Evolutionary conservation across 345 rosid genomes (phyloP), one percentile per base, ranked within the genome.

Genomic region (Microcos paniculata): DNA sequence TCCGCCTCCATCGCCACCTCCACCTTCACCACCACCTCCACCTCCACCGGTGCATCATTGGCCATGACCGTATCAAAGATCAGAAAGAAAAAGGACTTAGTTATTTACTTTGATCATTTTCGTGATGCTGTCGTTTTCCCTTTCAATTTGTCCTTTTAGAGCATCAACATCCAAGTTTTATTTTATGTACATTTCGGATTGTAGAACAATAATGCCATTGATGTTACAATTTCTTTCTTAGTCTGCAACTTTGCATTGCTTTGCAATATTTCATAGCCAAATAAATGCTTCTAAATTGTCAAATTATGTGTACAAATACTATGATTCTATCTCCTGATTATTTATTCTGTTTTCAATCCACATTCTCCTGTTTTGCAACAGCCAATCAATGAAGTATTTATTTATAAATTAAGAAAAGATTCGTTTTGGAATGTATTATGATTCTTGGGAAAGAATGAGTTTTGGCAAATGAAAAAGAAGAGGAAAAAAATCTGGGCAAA

Each of bases 21-120:
- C 86, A 0, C 85, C 87, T 0, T 82, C 94, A 0, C 77, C 90
- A 0, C 73, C 85, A 0, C 79, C 88, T 0, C 80, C 79, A 0
- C 80, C 90, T 0, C 83, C 84, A 0, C 69, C 77, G 4, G 63
- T 16, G 40, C 58, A 67, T 69, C 67, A 63, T 53, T 68, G 51
- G 45, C 76, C 77, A 14, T 77, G 81, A 70, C 35, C 52, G 33
- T 59, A 53, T 11, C 38, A 43, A 18, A 31, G 63, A 33, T 28
- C 19, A 52, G 24, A 12, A 51, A 24, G 45, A 23, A 16, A 15
- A 42, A 26, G 24, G n/a, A 62, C 26, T 23, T 7, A 23, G 3
- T 19, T 42, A 3, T 43, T 53, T n/a, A n/a, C 14, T 19, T 21
- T 65, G 42, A n/a, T 66, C 53, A 66, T 14, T 23, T 66, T 15